Conservation (phyloP, 192 early-diverging fungal species). For the Funneliformis geosporum region DNA sequence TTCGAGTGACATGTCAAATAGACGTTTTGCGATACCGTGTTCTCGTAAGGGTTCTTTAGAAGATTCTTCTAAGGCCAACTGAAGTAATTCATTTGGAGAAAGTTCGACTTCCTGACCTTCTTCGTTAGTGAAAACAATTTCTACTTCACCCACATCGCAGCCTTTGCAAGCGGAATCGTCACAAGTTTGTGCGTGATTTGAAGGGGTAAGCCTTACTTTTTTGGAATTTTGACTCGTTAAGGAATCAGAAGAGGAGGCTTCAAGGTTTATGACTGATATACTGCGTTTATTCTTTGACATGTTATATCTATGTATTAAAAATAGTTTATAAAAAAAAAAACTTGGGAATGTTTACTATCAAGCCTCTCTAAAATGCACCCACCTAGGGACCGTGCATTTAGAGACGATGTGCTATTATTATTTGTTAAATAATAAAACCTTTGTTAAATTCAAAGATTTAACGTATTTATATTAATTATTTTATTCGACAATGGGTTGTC, state of each 20-base stretch:
- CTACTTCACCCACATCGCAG: slow-evolving; percentile 58
- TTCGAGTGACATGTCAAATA: slow-evolving; percentile 56
- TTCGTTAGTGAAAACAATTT: slow-evolving; percentile 40
- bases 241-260: background rate
- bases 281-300: background rate
- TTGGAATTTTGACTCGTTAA: background rate
- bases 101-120: background rate
- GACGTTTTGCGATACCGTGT: slow-evolving; percentile 36
- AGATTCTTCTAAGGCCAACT: slow-evolving; percentile 51
- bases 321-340: too few relatives aligned
- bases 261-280: background rate
- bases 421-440: too few relatives aligned
- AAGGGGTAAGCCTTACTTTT: background rate
- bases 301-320: background rate
- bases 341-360: too few relatives aligned
- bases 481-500: too few relatives aligned
- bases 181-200: slow-evolving; percentile 48
- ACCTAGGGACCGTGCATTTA: too few relatives aligned
- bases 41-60: slow-evolving; percentile 23
- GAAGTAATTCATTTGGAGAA: slow-evolving; percentile 47
- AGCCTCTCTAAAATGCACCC: too few relatives aligned
- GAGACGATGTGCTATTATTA: too few relatives aligned
- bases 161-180: slow-evolving; percentile 49
- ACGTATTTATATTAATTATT: too few relatives aligned
- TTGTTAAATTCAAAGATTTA: too few relatives aligned